These are phyloP conservation scores for Rhodamnia argentea DNA, from an alignment of 345 rosid genomes.

Conservation along the genomic window DNA sequence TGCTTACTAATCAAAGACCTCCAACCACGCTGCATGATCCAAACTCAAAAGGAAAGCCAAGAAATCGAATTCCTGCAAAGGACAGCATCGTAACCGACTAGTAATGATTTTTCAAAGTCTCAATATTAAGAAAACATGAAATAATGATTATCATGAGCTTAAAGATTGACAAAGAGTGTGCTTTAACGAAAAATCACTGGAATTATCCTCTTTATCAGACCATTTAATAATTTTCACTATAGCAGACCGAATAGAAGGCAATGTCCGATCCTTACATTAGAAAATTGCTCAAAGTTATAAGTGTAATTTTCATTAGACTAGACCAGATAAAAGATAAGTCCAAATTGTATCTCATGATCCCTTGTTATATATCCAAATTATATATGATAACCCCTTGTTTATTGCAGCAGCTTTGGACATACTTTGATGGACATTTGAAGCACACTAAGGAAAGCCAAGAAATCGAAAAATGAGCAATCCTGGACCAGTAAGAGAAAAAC, in stretches of 20 bases:
- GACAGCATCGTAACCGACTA: not conserved
- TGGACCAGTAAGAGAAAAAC: not conserved
- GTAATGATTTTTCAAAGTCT: not conserved
- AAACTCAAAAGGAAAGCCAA: not conserved
- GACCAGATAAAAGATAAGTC: not conserved
- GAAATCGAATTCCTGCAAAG: not conserved
- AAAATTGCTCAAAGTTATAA: not conserved
- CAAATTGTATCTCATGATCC: not conserved
- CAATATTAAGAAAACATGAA: not conserved
- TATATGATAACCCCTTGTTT: not conserved
- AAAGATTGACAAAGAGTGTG: not conserved
- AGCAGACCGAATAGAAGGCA: not conserved
- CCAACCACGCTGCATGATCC: not conserved
- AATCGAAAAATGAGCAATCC: not conserved
- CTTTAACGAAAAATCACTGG: not conserved
- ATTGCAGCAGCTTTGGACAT: not conserved
- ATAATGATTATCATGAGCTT: not conserved
- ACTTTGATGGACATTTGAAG: not conserved
- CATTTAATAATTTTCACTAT: not conserved
- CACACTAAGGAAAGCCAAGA: not conserved
- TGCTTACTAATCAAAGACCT: not conserved
- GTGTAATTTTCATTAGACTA: too few species aligned
- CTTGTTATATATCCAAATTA: not conserved
- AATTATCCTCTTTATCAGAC: not conserved
- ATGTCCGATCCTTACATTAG: not conserved